Conservation (phyloP, 331 rosid genomes). For the Erythrophleum ivorense region DNA sequence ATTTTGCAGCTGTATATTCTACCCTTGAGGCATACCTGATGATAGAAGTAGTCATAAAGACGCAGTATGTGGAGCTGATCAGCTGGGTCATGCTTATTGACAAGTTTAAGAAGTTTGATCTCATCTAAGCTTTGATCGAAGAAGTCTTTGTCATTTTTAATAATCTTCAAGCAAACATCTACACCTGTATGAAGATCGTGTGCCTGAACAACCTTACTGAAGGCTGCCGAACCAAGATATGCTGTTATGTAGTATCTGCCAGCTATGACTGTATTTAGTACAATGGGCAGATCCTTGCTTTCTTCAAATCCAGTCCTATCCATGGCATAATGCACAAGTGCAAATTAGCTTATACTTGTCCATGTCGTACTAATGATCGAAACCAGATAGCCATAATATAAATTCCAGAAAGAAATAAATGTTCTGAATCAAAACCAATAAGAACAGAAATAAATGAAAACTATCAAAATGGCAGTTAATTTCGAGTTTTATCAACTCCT, state of each 20-base stretch:
- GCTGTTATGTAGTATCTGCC: constrained; percentile 90
- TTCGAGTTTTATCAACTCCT: constrained; percentile 25
- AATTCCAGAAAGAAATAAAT: constrained; percentile 22
- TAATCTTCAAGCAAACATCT: constrained; percentile 97
- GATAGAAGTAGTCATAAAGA: constrained; percentile 95
- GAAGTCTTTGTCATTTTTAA: constrained; percentile 97
- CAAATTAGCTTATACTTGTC: constrained; percentile 28
- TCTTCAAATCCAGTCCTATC: constrained; percentile 99
- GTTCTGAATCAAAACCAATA: constrained; percentile 24
- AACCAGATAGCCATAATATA: background rate
- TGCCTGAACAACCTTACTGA: constrained; percentile 94
- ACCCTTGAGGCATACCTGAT: constrained; percentile 61
- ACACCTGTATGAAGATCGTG: constrained; percentile 85
- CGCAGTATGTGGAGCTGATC: constrained; percentile 81
- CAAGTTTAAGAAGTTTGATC: constrained; percentile 92
- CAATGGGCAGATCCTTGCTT: constrained; percentile 91
- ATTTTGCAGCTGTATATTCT: background rate
- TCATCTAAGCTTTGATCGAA: constrained; percentile 98
- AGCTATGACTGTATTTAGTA: constrained; percentile 78
- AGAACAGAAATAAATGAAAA: constrained; percentile 22
- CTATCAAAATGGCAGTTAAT: constrained; percentile 6
- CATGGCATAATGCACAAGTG: constrained; percentile 48
- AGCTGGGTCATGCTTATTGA: constrained; percentile 90
- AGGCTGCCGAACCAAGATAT: constrained; percentile 97
- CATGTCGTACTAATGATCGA: background rate